Base-by-base conservation (phyloP, 306 rosid species). In the Gastrolobium bilobum region DNA sequence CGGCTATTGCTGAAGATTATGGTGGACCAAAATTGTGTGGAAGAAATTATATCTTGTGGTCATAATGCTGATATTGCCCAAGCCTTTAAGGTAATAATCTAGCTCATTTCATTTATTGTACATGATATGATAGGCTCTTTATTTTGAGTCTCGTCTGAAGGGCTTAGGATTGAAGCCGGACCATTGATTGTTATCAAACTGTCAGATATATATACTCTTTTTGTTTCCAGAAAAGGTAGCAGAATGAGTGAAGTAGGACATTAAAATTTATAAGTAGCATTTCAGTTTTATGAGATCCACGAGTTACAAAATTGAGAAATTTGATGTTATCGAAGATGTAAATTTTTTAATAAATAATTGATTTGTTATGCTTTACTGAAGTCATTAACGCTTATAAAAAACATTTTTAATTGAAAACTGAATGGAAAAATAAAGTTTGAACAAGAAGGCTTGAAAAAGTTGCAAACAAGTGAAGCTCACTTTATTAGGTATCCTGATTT, bases 81-180 rank as follows among this genome's bases (percentile, higher is more conserved):
- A 66, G 78, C 77, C 64, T 88, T 86, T 91, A 92, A 91, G 94
- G 99, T 92, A 83, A 13, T 53, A 7, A 3, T 7, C 51, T 31
- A 67, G 38, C 70, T 69, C 37, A 57, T 76, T 50, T 76, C 53
- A 38, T 10, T 29, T 50, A 37, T 54, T 67, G 67, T 78, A 26
- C 37, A 43, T 57, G 31, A 68, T 13, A 14, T 4, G 15, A 65
- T 52, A 42, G 46, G 10, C 35, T 53, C 37, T 66, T 66, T 54
- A 66, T 66, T 53, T 73, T 29, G 29, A 68, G 50, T 53, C 13
- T 43, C 9, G 38, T 51, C 37, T 35, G 29, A 70, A 40, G 59
- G 4, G 63, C 46, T 29, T 33, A 2, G 52, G 56, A 53, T 77
- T 40, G 74, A 53, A 77, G 33, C 40, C 42, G 20, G 70, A 57